phyloP scores from a whole-genome alignment of 805 yeast species.

The Grigorovia humatica region DNA sequence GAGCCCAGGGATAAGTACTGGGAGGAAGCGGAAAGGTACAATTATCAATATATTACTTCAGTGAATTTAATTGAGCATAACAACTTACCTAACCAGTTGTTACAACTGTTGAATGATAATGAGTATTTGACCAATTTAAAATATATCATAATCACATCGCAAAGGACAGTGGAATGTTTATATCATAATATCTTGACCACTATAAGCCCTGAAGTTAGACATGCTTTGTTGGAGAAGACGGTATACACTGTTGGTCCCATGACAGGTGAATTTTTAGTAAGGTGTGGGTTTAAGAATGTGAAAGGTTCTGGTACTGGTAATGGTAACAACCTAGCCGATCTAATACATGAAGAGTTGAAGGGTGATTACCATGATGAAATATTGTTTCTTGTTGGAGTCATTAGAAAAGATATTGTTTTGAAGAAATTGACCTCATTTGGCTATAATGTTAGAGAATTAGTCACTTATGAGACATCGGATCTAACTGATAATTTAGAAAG shows the following conservation, averaged over 20 bases:
- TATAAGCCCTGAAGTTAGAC: conserved; percentile 8
- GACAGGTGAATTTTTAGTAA: conserved; percentile 47
- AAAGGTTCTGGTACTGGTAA: conserved; percentile 69
- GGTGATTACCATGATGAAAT: conserved; percentile 23
- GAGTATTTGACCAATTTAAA: conserved; percentile 34
- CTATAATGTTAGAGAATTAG: conserved; percentile 35
- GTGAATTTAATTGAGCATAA: conserved; percentile 67
- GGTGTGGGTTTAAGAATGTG: conserved; percentile 56
- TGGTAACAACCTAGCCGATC: conserved; percentile 58
- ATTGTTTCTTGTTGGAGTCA: conserved; percentile 77
- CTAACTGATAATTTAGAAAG: conserved; percentile 37
- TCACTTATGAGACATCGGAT: conserved; percentile 59
- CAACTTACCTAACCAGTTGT: conserved; percentile 35
- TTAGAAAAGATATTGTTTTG: conserved; percentile 75
- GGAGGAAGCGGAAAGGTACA: conserved; percentile 29
- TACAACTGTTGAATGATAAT: conserved; percentile 34
- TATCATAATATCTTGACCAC: conserved; percentile 33
- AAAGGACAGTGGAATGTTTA: conserved; percentile 80
- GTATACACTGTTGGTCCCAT: conserved; percentile 91
- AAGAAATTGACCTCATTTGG: conserved; percentile 33
- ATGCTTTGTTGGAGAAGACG: conserved; percentile 36
- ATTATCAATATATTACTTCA: conserved; percentile 38
- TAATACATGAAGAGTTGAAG: conserved; percentile 36
- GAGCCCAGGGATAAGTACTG: conserved; percentile 60
- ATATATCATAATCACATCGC: conserved; percentile 73